These are phyloP conservation scores for Multifurca ochricompacta DNA, from an alignment of 768 basidiomycete genomes.

Conservation along the genomic window DNA sequence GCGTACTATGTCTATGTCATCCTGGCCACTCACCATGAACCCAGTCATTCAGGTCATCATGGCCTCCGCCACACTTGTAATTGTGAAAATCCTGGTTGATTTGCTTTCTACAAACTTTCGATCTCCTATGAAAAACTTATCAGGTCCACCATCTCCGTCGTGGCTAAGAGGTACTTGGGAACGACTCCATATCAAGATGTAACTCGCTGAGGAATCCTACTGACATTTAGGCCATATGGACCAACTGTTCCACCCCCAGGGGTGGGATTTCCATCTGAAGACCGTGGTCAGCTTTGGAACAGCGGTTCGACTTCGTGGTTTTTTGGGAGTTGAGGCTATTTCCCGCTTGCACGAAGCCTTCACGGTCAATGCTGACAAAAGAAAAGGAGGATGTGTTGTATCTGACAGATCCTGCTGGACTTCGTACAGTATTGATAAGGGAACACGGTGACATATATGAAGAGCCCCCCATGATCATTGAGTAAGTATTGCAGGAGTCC, in stretches of 20 bases:
- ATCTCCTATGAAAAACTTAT: constrained; percentile 10
- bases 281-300: constrained; percentile 7
- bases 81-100: constrained; percentile 5
- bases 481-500: constrained; percentile 9
- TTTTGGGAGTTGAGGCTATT: constrained; percentile 9
- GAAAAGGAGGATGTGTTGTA: constrained; percentile 16
- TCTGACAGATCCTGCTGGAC: constrained; percentile 12
- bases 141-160: constrained; percentile 12
- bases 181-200: neutral
- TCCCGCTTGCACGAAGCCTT: neutral
- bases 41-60: constrained; percentile 5
- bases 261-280: constrained; percentile 19
- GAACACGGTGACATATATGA: constrained; percentile 20
- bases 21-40: neutral
- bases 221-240: constrained; percentile 10
- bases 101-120: neutral
- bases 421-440: constrained; percentile 7
- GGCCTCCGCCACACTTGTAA: constrained; percentile 2
- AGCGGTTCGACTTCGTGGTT: constrained; percentile 12
- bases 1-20: too few relatives aligned
- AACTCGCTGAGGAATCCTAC: neutral
- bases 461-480: constrained; percentile 16
- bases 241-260: constrained; percentile 16
- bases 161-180: constrained; percentile 12
- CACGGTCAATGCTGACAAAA: neutral